phyloP scores from a whole-genome alignment of 2,329 filamentous ascomycete genomes.

The Fusarium agapanthi region DNA sequence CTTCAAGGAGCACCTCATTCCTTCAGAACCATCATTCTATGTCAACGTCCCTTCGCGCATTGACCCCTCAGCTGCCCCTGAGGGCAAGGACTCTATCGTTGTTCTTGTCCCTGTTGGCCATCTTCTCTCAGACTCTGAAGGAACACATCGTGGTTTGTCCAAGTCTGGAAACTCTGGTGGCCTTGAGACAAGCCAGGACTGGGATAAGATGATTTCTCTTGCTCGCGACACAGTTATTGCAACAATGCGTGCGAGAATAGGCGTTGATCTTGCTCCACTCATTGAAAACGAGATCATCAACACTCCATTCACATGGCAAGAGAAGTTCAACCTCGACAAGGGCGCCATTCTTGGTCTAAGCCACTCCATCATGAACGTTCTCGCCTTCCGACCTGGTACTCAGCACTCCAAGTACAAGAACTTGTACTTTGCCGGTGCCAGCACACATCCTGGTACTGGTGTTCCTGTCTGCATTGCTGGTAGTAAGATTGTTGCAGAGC shows the following conservation, averaged over 20 bases:
- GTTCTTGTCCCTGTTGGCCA: slow-evolving; percentile 79
- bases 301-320: slow-evolving; percentile 71
- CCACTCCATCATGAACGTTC: slow-evolving; percentile 78
- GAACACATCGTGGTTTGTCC: slow-evolving; percentile 21
- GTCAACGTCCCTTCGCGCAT: slow-evolving; percentile 78
- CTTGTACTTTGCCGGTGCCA: slow-evolving; percentile 78
- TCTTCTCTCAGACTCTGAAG: slow-evolving; percentile 47
- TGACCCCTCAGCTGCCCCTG: slow-evolving; percentile 72
- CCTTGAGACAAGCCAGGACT: slow-evolving; percentile 45
- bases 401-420: slow-evolving; percentile 58
- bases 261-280: slow-evolving; percentile 57
- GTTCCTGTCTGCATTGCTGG: slow-evolving; percentile 79
- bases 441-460: slow-evolving; percentile 78
- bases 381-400: slow-evolving; percentile 71
- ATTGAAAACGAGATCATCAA: slow-evolving; percentile 72
- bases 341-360: slow-evolving; percentile 77
- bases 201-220: slow-evolving; percentile 65
- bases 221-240: slow-evolving; percentile 68
- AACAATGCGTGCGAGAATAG: slow-evolving; percentile 69
- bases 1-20: slow-evolving; percentile 74
- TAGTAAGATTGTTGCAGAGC: slow-evolving; percentile 64
- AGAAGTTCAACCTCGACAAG: slow-evolving; percentile 76
- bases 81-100: slow-evolving; percentile 71
- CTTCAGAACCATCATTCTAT: slow-evolving; percentile 76
- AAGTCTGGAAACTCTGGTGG: slow-evolving; percentile 4